A percentile compares a stretch with the other conserved stretches of the same genome.
phyloP scores from a whole-genome alignment of 2,329 filamentous ascomycete genomes.

The Trichoderma sp. region DNA sequence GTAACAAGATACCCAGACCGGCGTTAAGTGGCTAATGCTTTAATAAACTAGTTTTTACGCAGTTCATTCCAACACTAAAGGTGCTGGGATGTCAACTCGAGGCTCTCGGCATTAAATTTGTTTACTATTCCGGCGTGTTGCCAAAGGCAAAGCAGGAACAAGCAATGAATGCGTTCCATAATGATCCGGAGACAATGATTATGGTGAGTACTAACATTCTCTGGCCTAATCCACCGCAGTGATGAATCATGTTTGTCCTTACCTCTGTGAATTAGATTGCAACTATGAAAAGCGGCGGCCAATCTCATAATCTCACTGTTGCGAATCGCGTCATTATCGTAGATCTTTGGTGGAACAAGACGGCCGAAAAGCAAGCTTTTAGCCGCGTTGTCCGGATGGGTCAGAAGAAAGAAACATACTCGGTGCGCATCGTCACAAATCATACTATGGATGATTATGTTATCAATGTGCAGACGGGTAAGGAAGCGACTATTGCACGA shows the following conservation, averaged over 20 bases:
- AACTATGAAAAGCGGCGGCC: constrained; percentile 35
- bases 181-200: background rate
- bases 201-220: background rate
- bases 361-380: constrained; percentile 59
- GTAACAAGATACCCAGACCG: background rate
- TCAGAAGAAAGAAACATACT: background rate
- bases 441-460: background rate
- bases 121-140: background rate
- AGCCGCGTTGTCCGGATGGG: constrained; percentile 62
- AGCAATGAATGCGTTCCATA: background rate
- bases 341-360: constrained; percentile 61
- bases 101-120: background rate
- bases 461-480: background rate
- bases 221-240: accelerated
- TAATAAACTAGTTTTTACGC: background rate
- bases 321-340: constrained; percentile 53
- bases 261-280: background rate
- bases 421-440: background rate
- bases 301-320: constrained; percentile 40
- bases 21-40: background rate
- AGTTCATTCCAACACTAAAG: background rate
- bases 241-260: background rate
- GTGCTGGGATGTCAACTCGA: background rate
- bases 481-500: background rate
- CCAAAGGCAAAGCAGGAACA: background rate